Evolutionary conservation across 2,329 filamentous ascomycete species (phyloP).

Genomic region (Diplodia scrobiculata): DNA sequence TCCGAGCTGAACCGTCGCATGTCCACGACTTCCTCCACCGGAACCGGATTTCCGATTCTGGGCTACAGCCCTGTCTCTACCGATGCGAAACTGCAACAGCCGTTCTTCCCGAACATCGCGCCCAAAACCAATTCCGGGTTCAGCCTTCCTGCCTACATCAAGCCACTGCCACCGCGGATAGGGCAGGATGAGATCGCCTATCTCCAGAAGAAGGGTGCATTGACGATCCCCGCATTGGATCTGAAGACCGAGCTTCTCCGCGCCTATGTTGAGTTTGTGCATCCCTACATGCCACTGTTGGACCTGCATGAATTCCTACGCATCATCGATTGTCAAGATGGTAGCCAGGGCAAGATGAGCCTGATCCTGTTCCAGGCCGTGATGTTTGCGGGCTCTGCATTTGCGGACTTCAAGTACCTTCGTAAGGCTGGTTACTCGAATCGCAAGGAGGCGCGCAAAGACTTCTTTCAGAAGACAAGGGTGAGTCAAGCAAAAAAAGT

Average conservation of each 20-base stretch:
- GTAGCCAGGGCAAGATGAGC: constrained; percentile 71
- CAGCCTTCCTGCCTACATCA: constrained; percentile 68
- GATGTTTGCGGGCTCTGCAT: constrained; percentile 90
- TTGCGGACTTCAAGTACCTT: constrained; percentile 77
- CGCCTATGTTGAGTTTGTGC: constrained; percentile 83
- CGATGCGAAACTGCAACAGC: constrained; percentile 33
- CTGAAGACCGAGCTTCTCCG: constrained; percentile 80
- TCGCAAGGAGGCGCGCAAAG: constrained; percentile 79
- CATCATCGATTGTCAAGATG: constrained; percentile 67
- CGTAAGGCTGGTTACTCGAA: constrained; percentile 74
- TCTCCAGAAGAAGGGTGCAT: constrained; percentile 78
- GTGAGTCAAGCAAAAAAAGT: constrained; percentile 52
- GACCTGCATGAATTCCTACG: constrained; percentile 64
- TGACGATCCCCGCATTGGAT: constrained; percentile 69
- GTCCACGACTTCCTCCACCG: constrained; percentile 36
- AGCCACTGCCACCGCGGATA: constrained; percentile 75
- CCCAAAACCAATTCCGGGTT: constrained; percentile 49
- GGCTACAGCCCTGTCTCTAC: constrained; percentile 43
- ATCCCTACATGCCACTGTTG: constrained; percentile 90
- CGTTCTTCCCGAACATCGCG: constrained; percentile 53
- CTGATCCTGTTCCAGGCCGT: constrained; percentile 88
- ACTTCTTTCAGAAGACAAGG: constrained; percentile 85
- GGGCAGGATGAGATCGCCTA: constrained; percentile 81
- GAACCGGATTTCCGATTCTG: constrained; percentile 32
- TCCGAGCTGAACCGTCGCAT: constrained; percentile 51